Evolutionary conservation across 2,329 filamentous ascomycete species (phyloP), one percentile per base, ranked within the genome.

Genomic region (Calonectria hongkongensis): DNA sequence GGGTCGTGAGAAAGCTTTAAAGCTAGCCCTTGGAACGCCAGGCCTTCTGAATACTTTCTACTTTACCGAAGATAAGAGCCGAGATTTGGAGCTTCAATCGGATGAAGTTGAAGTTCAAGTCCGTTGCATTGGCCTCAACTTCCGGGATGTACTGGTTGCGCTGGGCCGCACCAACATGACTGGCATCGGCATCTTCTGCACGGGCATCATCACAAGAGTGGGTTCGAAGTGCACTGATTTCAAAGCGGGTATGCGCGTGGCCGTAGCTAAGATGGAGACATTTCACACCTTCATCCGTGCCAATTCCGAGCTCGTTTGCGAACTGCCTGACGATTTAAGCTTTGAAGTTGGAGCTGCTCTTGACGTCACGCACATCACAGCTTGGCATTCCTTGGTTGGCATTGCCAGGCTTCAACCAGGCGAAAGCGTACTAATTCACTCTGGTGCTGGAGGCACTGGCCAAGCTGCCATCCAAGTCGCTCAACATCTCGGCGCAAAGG

Each of bases 371-470:
- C 63, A 65, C 16, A 47, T 21, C 12, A 70, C 68, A 1, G 62
- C 63, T 16, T 41, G 25, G 39, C 33, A 71, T 39, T 36, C 33
- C 1, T 48, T 71, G 2, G 21, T 62, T 13, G 41, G 67, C 16
- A 30, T 70, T 7, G 69, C 62, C 2, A 21, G 54, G 13, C 25
- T 67, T 18, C 21, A 60, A 18, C 10, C 18, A 1, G 69, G 63
- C 3, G 51, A 83, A 62, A 71, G 64, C 2, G 74, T 84, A 0
- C 78, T 85, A 1, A 81, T 84, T 30, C 82, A 71, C 54, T 43
- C 69, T 13, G 69, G 43, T 1, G 30, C 69, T 12, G 63, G 69
- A n/a, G 69, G 62, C 3, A 73, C 81, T 1, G 83, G 83, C 5
- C 76, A 78, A 30, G 79, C 79, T 3, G 80, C 81, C 4, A 74